These are phyloP conservation scores for Fusarium phyllophilum DNA, from an alignment of 2,329 filamentous ascomycete genomes.

Conservation along the genomic window DNA sequence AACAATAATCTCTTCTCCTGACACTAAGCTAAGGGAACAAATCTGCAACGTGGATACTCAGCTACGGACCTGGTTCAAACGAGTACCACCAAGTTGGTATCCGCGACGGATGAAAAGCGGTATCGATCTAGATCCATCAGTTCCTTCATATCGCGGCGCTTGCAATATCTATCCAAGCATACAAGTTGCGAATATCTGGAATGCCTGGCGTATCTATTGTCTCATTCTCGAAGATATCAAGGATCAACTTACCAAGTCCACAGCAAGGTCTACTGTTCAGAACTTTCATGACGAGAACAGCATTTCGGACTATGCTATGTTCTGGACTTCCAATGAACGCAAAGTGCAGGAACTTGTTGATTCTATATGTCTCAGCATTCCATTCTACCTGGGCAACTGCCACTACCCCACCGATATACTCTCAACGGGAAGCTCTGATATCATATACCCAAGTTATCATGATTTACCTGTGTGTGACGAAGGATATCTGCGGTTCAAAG, in stretches of 20 bases:
- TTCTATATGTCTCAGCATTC: conserved; percentile 21
- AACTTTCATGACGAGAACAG: fast-evolving
- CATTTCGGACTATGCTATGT: fast-evolving
- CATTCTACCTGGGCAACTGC: conserved; percentile 33
- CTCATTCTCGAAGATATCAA: conserved; percentile 4
- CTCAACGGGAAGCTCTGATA: neutral
- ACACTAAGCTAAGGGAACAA: neutral
- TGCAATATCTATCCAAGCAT: conserved; percentile 21
- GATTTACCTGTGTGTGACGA: neutral
- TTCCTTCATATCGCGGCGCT: neutral
- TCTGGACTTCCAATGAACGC: neutral
- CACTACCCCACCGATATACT: neutral
- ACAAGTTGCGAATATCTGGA: conserved; percentile 35
- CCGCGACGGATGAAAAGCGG: neutral
- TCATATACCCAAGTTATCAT: conserved; percentile 20
- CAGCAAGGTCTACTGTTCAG: fast-evolving
- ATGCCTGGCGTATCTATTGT: conserved; percentile 21
- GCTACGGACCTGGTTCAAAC: neutral
- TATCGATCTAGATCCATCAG: fast-evolving
- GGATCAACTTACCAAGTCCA: neutral
- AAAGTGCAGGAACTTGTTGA: neutral
- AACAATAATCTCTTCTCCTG: fast-evolving
- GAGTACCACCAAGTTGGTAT: conserved; percentile 2
- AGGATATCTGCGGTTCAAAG: neutral
- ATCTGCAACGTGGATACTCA: neutral